Conservation (phyloP, 345 rosid species). For the Hevea brasiliensis region DNA sequence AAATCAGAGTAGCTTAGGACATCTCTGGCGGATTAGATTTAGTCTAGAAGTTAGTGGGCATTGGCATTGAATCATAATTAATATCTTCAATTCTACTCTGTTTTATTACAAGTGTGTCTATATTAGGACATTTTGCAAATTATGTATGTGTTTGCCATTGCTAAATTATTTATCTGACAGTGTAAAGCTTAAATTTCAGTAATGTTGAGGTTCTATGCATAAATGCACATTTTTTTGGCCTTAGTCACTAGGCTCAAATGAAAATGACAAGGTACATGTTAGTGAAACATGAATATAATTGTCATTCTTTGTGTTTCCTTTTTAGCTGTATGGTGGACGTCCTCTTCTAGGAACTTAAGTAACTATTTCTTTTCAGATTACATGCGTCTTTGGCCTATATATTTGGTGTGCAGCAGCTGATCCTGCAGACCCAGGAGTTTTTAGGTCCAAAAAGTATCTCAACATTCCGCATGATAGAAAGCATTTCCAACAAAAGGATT, state of each 20-base stretch:
- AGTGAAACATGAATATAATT: background rate
- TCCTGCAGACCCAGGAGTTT: slow-evolving; percentile 32
- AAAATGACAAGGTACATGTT: background rate
- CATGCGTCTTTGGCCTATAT: slow-evolving; percentile 27
- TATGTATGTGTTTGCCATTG: background rate
- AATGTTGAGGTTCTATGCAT: background rate
- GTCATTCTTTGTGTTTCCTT: background rate
- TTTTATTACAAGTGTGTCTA: background rate
- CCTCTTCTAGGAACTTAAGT: background rate
- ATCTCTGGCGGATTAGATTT: background rate
- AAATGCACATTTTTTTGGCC: background rate
- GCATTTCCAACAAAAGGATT: slow-evolving; percentile 39
- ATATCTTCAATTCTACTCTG: background rate
- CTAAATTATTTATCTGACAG: background rate
- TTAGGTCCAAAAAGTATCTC: slow-evolving; percentile 52
- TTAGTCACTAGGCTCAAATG: background rate
- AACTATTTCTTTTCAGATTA: slow-evolving; percentile 21
- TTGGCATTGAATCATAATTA: background rate
- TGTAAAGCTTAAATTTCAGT: background rate
- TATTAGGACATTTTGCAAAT: background rate
- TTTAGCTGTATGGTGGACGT: background rate
- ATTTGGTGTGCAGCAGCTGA: slow-evolving; percentile 35
- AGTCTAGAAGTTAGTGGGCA: background rate
- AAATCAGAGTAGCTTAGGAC: background rate
- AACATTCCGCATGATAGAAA: slow-evolving; percentile 55